A percentile compares a stretch with the other conserved stretches of the same genome.
Evolutionary conservation across 1,284 basidiomycete genomes (phyloP).

Genomic region (Irpex rosettiformis): DNA sequence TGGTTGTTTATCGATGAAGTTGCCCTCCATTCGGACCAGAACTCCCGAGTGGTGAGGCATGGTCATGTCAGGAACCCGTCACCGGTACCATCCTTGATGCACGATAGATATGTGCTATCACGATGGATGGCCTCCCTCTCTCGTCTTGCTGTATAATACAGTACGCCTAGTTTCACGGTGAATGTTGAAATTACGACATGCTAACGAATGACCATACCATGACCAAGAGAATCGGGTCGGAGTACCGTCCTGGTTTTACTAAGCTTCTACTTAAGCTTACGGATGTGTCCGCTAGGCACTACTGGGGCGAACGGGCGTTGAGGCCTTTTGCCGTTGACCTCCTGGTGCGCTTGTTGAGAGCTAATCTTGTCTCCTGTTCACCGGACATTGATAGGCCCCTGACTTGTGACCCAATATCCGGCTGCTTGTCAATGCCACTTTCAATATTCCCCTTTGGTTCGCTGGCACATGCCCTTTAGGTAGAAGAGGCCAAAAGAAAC

Average conservation of each 20-base stretch:
- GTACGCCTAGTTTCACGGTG: not conserved
- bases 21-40: not conserved
- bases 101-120: not conserved
- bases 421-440: too few relatives aligned
- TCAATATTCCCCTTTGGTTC: too few relatives aligned
- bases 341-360: not conserved
- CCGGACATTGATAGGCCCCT: not conserved
- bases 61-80: not conserved
- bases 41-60: not conserved
- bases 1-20: not conserved
- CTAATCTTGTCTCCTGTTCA: not conserved
- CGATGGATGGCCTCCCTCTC: not conserved
- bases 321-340: not conserved
- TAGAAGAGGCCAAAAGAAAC: not conserved
- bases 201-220: not conserved
- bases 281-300: not conserved
- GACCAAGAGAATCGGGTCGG: not conserved
- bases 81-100: not conserved
- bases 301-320: not conserved
- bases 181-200: not conserved
- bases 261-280: not conserved
- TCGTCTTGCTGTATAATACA: too few relatives aligned
- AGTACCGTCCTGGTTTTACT: not conserved
- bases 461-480: too few relatives aligned
- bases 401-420: not conserved